Evolutionary conservation across 768 basidiomycete species (phyloP).

Genomic region (Phaeolepiota aurea): DNA sequence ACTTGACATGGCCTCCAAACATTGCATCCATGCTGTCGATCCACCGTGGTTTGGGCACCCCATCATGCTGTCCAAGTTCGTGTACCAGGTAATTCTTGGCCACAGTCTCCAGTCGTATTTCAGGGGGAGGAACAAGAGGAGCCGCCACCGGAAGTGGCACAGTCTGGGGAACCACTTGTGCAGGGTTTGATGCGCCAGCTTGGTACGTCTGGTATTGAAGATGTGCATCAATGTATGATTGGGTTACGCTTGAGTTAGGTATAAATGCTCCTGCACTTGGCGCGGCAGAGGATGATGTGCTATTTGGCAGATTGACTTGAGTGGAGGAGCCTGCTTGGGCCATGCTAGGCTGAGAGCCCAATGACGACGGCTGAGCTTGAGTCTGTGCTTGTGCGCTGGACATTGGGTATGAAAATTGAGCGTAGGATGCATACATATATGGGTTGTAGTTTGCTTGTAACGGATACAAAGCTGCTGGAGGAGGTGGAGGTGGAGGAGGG

Average conservation of each 20-base stretch:
- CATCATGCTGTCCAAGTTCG: slow-evolving; percentile 41
- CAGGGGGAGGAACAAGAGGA: slow-evolving; percentile 10
- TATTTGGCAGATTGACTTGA: not conserved
- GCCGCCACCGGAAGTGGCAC: not conserved
- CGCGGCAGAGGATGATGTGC: not conserved
- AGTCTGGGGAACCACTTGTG: slow-evolving; percentile 1
- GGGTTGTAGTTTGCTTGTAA: slow-evolving; percentile 2
- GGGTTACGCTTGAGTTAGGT: not conserved
- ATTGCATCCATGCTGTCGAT: slow-evolving; percentile 70
- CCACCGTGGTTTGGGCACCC: slow-evolving; percentile 49
- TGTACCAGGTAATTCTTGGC: slow-evolving; percentile 69
- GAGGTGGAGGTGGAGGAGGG: slow-evolving; percentile 9
- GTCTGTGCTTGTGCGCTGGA: slow-evolving; percentile 1
- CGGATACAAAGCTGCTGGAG: slow-evolving; percentile 8
- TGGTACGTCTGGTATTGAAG: not conserved
- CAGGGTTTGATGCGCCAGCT: not conserved
- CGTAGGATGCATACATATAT: slow-evolving; percentile 1
- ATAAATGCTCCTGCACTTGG: not conserved
- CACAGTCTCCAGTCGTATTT: slow-evolving; percentile 37
- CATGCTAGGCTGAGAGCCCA: not conserved
- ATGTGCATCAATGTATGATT: too few species aligned
- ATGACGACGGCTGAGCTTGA: slow-evolving; percentile 1
- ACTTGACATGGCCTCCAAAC: slow-evolving; percentile 80
- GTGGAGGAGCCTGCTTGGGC: not conserved
- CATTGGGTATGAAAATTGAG: not conserved